phyloP scores from a whole-genome alignment of 2,329 filamentous ascomycete genomes.

The Botrytis hyacinthi region DNA sequence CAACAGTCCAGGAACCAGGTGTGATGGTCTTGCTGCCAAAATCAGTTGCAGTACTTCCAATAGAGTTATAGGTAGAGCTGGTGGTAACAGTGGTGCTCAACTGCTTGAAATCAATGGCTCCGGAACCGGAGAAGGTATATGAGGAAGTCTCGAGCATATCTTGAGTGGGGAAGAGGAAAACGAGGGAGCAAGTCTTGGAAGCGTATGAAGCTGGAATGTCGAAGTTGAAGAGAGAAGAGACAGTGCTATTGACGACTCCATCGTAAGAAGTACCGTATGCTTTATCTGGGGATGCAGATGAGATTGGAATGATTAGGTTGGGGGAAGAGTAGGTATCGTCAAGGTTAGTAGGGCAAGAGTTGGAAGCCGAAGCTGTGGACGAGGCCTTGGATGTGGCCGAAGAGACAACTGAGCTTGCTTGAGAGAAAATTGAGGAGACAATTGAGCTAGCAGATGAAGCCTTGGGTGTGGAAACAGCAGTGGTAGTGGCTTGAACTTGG shows the following conservation, averaged over 20 bases:
- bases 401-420: background rate
- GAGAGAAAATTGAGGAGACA: background rate
- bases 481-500: background rate
- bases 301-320: constrained; percentile 61
- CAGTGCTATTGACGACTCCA: constrained; percentile 52
- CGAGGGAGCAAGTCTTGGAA: constrained; percentile 53
- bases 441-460: background rate
- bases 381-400: background rate
- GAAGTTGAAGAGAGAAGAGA: constrained; percentile 67
- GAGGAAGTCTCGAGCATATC: constrained; percentile 58
- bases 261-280: constrained; percentile 54
- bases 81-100: constrained; percentile 46
- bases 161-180: constrained; percentile 63
- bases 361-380: background rate
- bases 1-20: constrained; percentile 54
- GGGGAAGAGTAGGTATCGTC: constrained; percentile 53
- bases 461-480: background rate
- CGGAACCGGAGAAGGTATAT: constrained; percentile 54
- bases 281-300: constrained; percentile 51
- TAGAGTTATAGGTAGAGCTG: constrained; percentile 53
- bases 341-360: constrained; percentile 22
- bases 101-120: constrained; percentile 52
- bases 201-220: constrained; percentile 54
- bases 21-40: constrained; percentile 46
- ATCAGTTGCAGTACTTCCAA: constrained; percentile 47